Percentiles rank a stretch among this genome's conserved stretches.
These are phyloP conservation scores for Micractinium sp. DNA, from an alignment of 139 green algal species.

Conservation along the genomic window DNA sequence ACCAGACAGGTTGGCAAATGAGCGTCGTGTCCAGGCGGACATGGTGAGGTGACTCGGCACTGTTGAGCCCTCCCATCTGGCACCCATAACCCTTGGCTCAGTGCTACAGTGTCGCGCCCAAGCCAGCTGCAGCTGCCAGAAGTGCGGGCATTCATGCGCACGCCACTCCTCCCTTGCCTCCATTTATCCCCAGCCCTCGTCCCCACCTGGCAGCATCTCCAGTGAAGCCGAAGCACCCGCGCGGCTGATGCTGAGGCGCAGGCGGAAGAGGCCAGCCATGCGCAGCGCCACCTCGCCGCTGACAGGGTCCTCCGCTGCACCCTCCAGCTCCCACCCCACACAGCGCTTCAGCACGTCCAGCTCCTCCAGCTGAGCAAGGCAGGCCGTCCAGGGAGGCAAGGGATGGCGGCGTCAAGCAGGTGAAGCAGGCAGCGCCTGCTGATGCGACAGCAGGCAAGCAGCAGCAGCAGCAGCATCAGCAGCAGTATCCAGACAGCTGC, in stretches of 20 bases:
- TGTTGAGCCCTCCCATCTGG: neutral
- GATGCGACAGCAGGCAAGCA: neutral
- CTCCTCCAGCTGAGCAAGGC: conserved; percentile 14
- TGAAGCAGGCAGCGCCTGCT: neutral
- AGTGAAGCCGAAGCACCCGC: neutral
- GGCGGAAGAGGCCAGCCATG: conserved; percentile 31
- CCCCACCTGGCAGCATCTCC: conserved; percentile 2
- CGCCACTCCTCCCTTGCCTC: neutral
- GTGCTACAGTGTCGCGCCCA: neutral
- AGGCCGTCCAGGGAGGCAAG: neutral
- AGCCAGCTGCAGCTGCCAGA: neutral
- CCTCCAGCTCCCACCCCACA: conserved; percentile 42
- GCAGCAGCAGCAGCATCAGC: neutral
- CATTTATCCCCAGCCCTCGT: neutral
- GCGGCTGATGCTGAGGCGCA: conserved; percentile 26
- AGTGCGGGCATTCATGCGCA: neutral
- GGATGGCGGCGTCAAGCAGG: neutral
- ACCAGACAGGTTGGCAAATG: neutral
- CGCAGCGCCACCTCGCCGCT: conserved; percentile 26
- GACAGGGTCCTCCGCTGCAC: neutral
- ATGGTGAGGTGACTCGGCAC: neutral
- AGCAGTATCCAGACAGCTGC: neutral
- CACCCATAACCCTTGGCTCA: neutral
- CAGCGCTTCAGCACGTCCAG: conserved; percentile 30
- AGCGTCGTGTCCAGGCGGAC: neutral